Evolutionary conservation across 306 rosid genomes (phyloP).

Genomic region (Rubus idaeus): DNA sequence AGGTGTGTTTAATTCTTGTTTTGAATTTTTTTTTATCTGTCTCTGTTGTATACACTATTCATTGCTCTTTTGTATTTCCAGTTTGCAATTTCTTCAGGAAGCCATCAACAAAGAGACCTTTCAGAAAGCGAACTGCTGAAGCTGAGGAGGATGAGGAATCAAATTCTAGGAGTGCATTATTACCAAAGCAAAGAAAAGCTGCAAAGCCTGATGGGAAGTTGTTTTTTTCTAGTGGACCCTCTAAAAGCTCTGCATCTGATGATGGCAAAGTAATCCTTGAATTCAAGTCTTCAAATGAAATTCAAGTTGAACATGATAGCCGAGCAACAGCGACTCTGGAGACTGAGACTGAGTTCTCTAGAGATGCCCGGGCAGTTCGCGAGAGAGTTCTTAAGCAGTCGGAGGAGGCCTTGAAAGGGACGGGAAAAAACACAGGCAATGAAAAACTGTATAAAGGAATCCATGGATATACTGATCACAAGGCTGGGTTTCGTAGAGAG

Average conservation of each 20-base stretch:
- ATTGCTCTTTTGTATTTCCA: slow-evolving; percentile 20
- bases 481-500: slow-evolving; percentile 85
- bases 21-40: neutral
- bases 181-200: slow-evolving; percentile 35
- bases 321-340: slow-evolving; percentile 81
- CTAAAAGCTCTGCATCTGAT: slow-evolving; percentile 22
- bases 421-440: slow-evolving; percentile 36
- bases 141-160: slow-evolving; percentile 38
- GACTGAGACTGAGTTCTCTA: slow-evolving; percentile 77
- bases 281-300: slow-evolving; percentile 66
- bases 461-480: slow-evolving; percentile 64
- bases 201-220: slow-evolving; percentile 37
- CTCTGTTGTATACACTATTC: neutral
- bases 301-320: slow-evolving; percentile 77
- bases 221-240: slow-evolving; percentile 35
- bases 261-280: slow-evolving; percentile 34
- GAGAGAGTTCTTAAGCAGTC: slow-evolving; percentile 78
- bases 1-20: slow-evolving; percentile 17
- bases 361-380: slow-evolving; percentile 73
- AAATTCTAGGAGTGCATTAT: slow-evolving; percentile 18
- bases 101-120: slow-evolving; percentile 39
- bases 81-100: slow-evolving; percentile 54
- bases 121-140: slow-evolving; percentile 38
- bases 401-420: slow-evolving; percentile 58
- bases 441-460: slow-evolving; percentile 67